Evolutionary conservation across 2,329 filamentous ascomycete genomes (phyloP).

Genomic region (Aspergillus flavus): DNA sequence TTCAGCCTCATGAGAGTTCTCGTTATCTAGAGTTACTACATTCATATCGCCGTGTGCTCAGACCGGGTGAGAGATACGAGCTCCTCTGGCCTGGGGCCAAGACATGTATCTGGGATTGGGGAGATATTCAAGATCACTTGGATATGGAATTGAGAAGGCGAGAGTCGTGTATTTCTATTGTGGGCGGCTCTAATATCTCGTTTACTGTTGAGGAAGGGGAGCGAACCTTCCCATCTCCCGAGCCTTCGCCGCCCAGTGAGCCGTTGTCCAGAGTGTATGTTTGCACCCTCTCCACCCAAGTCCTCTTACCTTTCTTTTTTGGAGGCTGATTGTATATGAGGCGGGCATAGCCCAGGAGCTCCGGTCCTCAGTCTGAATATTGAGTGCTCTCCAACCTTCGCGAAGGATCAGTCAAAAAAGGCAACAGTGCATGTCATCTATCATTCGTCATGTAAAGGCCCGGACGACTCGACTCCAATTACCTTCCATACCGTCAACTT

Average conservation of each 20-base stretch:
- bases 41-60: neutral
- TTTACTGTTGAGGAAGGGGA: neutral
- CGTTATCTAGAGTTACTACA: neutral
- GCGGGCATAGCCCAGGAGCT: neutral
- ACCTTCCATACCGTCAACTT: neutral
- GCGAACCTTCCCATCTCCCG: neutral
- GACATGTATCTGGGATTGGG: neutral
- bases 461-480: neutral
- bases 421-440: neutral
- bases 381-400: neutral
- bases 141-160: neutral
- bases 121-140: neutral
- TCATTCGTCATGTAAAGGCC: neutral
- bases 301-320: no score
- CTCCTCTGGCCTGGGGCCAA: neutral
- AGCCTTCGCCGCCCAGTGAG: neutral
- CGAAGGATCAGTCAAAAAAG: neutral
- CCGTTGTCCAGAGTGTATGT: neutral
- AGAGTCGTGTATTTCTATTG: neutral
- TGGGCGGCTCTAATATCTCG: neutral
- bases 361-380: neutral
- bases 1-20: neutral
- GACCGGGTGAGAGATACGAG: neutral
- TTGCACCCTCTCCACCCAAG: no score
- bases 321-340: neutral